Evolutionary conservation across 1,139 yeast genomes (phyloP), one percentile per base, ranked within the genome.

Genomic region (Diutina ranongensis): DNA sequence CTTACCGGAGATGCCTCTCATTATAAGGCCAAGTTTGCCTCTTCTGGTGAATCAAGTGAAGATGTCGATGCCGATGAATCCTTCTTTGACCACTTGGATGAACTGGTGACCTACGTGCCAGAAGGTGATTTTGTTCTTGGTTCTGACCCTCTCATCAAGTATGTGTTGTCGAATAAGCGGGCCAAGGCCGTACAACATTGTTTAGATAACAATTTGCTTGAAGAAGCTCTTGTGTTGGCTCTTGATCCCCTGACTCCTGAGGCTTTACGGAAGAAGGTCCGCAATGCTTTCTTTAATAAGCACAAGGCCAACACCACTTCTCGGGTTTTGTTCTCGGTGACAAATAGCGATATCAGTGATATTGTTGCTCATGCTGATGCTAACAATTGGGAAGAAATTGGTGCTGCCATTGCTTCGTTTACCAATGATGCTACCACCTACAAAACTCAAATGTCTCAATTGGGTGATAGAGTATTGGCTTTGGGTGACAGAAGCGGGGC

Each of bases 161-260:
- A 81, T 20, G 62, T 88, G 40, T 68, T 89, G 51, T 60, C 64
- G 16, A 89, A 89, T 49, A 73, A 86, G 48, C 65, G 76, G 48
- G 77, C 75, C 25, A 70, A 72, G 25, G 97, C 97, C 0, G 81
- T 87, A 7, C 72, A 78, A 34, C 58, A 72, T 40, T 80, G 94
- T 51, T 67, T 94, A 49, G 72, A 77, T 45, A 74, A 76, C 45
- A 83, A 76, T 47, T 74, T 76, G 49, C 65, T 87, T 35, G 63
- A 76, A 20, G 97, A 92, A 59, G 97, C 97, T 2, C 73, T 89
- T 53, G 68, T 89, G 40, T 72, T 94, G 50, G 86, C 97, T 0
- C 65, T 85, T 55, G 83, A 81, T 56, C 77, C 74, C 19, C 56
- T 56, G 18, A 66, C 81, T 55, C 8, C 28, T 10, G 40, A 35